Percentiles rank a stretch among this genome's conserved stretches.
Conservation (phyloP, 768 basidiomycete genomes). For the Collybia mongolica region DNA sequence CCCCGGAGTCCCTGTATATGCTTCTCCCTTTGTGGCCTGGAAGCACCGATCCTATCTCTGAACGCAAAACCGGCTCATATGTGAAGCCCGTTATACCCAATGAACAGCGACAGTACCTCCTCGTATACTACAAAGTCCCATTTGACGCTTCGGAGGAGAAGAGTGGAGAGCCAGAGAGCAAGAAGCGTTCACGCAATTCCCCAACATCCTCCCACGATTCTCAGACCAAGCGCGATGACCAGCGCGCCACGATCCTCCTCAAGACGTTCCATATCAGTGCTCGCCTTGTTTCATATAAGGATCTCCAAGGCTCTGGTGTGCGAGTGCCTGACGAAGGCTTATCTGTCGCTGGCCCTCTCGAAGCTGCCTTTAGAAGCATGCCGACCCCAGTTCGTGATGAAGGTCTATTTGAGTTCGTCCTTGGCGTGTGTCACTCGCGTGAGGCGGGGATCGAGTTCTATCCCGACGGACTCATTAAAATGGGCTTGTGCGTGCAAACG, state of each 20-base stretch:
- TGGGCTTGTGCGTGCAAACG: conserved; percentile 60
- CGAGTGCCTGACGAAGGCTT: conserved; percentile 73
- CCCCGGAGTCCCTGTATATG: conserved; percentile 76
- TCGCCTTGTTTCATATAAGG: conserved; percentile 68
- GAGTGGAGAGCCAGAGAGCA: conserved; percentile 28
- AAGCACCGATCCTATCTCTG: conserved; percentile 54
- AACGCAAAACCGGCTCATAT: conserved; percentile 23
- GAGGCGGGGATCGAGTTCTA: conserved; percentile 74
- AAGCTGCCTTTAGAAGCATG: conserved; percentile 50
- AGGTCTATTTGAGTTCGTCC: conserved; percentile 41
- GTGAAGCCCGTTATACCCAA: conserved; percentile 38
- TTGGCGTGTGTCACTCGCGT: conserved; percentile 62
- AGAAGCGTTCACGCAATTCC: conserved; percentile 42
- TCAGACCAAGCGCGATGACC: conserved; percentile 30
- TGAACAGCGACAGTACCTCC: conserved; percentile 63
- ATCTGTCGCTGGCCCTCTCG: conserved; percentile 58
- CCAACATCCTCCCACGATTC: conserved; percentile 36
- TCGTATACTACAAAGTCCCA: conserved; percentile 70
- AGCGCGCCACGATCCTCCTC: conserved; percentile 46
- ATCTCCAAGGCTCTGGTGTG: conserved; percentile 71
- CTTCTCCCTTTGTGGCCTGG: conserved; percentile 83
- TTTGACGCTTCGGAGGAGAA: conserved; percentile 11
- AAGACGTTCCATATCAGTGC: conserved; percentile 72
- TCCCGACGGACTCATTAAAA: conserved; percentile 73
- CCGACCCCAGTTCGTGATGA: conserved; percentile 36